phyloP scores from a whole-genome alignment of 2,329 filamentous ascomycete species.

The Talaromyces sp. region DNA sequence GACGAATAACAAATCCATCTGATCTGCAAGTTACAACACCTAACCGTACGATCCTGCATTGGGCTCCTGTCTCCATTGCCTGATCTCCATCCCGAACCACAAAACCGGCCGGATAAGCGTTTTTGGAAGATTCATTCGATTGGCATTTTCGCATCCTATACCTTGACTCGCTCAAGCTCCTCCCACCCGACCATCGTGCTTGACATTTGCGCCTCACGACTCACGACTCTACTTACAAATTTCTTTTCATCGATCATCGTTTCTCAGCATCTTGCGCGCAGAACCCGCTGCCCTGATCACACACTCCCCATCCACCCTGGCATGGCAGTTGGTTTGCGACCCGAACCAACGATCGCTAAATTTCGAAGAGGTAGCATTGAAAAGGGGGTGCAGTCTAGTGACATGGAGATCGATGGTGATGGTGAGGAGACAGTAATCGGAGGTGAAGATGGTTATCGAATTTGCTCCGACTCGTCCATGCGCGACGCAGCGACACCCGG shows the following conservation, averaged over 20 bases:
- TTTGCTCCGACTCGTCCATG: conserved; percentile 3
- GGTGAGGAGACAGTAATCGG: conserved; percentile 18
- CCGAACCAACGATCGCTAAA: conserved; percentile 5
- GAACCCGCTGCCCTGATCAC: neutral
- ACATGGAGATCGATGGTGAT: conserved; percentile 33
- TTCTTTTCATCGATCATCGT: neutral
- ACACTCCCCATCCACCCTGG: conserved; percentile 4
- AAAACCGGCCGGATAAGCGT: conserved; percentile 11
- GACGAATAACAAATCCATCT: neutral
- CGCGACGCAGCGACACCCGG: conserved; percentile 5
- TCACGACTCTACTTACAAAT: too few species aligned
- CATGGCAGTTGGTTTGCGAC: conserved; percentile 23
- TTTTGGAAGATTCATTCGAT: neutral
- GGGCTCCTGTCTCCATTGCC: conserved; percentile 14
- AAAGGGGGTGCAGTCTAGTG: conserved; percentile 19
- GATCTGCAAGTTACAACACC: neutral
- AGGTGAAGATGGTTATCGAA: conserved; percentile 15
- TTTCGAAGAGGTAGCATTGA: conserved; percentile 3
- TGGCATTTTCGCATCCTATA: neutral
- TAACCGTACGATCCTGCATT: neutral
- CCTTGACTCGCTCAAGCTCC: too few species aligned
- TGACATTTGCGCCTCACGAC: too few species aligned
- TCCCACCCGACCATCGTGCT: too few species aligned
- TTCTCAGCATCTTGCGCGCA: neutral
- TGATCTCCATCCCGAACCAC: conserved; percentile 12